phyloP scores from a whole-genome alignment of 192 early-diverging fungal genomes.

The Coemansia sp. region DNA sequence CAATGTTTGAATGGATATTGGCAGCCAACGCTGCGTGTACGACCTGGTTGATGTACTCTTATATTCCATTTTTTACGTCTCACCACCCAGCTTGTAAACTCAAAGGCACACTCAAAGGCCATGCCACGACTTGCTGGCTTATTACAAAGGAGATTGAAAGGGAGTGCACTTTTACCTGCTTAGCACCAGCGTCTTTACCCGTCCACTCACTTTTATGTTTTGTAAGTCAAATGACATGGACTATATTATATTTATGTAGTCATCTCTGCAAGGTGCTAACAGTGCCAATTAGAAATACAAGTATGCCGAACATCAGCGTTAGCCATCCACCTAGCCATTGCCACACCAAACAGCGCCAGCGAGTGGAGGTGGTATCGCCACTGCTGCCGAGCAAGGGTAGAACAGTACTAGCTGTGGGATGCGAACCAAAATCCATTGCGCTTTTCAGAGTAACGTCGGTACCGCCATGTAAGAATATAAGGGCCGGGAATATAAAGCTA shows the following conservation, averaged over 20 bases:
- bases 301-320: neutral
- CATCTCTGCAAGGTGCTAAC: neutral
- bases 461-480: conserved; percentile 42
- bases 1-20: neutral
- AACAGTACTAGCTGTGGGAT: neutral
- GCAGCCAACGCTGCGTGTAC: neutral
- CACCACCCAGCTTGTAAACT: no score
- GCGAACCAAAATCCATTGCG: neutral
- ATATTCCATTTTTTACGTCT: no score
- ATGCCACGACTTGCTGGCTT: no score
- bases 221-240: no score
- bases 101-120: no score
- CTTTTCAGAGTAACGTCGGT: conserved; percentile 27
- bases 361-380: neutral
- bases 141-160: no score
- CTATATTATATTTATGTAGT: neutral
- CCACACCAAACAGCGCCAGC: neutral
- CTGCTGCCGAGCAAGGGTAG: neutral
- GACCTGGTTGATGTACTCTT: no score
- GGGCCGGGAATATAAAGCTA: conserved; percentile 40
- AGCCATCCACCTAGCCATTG: neutral
- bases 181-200: no score
- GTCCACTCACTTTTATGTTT: no score
- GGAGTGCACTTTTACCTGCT: no score
- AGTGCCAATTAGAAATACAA: neutral